Conservation (phyloP, 305 asterid species). For the Striga hermonthica region DNA sequence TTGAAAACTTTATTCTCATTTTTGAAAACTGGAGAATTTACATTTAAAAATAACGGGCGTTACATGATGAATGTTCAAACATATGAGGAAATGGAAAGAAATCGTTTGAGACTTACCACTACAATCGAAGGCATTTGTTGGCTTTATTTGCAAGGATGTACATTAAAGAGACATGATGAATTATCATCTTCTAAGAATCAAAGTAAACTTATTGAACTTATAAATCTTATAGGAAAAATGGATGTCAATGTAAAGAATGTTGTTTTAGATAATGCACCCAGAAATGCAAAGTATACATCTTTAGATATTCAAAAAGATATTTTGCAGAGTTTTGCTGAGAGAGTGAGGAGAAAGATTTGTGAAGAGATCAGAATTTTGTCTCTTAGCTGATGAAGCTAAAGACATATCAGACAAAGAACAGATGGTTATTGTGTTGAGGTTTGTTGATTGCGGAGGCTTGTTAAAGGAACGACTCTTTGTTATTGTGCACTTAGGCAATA, state of each 20-base stretch:
- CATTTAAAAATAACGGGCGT: too few species aligned
- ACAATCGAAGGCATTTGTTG: neutral
- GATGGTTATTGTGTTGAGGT: too few species aligned
- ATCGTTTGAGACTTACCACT: neutral
- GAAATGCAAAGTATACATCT: neutral
- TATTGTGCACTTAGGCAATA: too few species aligned
- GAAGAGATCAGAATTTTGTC: too few species aligned
- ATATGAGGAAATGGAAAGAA: neutral
- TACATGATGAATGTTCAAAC: neutral
- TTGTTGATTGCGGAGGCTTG: too few species aligned
- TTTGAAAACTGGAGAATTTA: too few species aligned
- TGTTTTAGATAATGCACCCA: neutral
- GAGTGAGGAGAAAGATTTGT: neutral
- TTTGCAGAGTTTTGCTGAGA: neutral
- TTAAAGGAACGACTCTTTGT: too few species aligned
- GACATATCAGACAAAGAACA: neutral
- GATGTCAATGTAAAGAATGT: neutral
- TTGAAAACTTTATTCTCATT: too few species aligned
- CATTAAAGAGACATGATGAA: neutral
- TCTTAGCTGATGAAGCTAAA: neutral
- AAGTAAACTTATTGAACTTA: neutral
- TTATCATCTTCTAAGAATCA: neutral
- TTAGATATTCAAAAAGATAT: neutral
- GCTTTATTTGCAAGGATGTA: neutral
- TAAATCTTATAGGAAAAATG: neutral